These are phyloP conservation scores for Fusarium austroafricanum DNA, from an alignment of 2,329 filamentous ascomycete species.

Conservation along the genomic window DNA sequence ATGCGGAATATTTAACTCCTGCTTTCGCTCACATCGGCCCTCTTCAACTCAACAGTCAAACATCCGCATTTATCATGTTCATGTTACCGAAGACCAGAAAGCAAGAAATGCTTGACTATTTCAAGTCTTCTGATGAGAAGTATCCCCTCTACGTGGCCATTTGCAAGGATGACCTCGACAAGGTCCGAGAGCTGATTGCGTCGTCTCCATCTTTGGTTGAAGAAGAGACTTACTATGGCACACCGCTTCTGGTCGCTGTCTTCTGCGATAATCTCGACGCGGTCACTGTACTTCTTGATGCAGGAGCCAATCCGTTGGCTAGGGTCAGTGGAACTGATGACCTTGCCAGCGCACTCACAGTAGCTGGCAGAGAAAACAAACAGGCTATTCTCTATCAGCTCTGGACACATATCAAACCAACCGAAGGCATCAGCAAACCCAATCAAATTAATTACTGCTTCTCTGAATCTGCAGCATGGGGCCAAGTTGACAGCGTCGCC, in stretches of 20 bases:
- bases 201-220: not conserved
- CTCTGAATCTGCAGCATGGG: not conserved
- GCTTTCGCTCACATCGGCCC: no score
- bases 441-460: not conserved
- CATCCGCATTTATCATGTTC: no score
- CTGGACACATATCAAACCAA: not conserved
- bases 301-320: not conserved
- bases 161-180: not conserved
- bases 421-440: fast-evolving
- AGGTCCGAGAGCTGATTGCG: not conserved
- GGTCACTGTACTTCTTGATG: not conserved
- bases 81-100: no score
- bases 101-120: no score
- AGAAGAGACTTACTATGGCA: not conserved
- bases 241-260: not conserved
- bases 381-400: not conserved
- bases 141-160: not conserved
- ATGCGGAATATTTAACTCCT: no score
- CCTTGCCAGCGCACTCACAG: not conserved
- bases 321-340: not conserved
- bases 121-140: no score
- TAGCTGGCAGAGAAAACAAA: not conserved
- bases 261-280: not conserved
- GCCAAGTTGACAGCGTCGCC: not conserved
- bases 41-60: no score